These are phyloP conservation scores for Thermothelomyces thermophilus DNA, from an alignment of 2,329 filamentous ascomycete genomes.

Conservation along the genomic window DNA sequence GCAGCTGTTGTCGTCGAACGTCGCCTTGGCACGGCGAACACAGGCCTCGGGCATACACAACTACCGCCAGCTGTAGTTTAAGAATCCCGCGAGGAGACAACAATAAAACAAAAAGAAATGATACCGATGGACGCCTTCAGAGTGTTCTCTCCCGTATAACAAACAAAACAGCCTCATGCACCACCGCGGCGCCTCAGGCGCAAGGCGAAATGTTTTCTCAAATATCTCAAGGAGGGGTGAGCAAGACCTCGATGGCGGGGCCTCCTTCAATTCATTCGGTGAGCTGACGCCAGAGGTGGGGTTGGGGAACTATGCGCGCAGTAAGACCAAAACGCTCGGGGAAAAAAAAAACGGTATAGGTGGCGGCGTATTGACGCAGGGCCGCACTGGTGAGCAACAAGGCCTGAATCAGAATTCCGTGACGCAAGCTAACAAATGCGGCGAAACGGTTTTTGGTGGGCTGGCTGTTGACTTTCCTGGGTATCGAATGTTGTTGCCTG, in stretches of 20 bases:
- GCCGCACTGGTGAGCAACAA: neutral
- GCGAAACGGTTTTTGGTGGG: neutral
- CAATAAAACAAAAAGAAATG: neutral
- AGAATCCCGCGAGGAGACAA: neutral
- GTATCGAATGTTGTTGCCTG: slow-evolving; percentile 17
- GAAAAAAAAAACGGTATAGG: too few species aligned
- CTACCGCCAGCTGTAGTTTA: neutral
- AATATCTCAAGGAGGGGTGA: neutral
- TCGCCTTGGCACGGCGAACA: neutral
- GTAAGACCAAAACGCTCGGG: too few species aligned
- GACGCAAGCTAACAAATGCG: slow-evolving; percentile 3
- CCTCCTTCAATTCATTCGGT: too few species aligned
- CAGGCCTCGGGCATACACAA: neutral
- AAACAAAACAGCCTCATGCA: neutral
- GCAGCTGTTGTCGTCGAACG: neutral
- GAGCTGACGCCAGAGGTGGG: too few species aligned
- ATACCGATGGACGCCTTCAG: neutral
- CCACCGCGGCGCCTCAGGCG: neutral
- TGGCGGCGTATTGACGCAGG: neutral
- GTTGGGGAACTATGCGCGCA: neutral
- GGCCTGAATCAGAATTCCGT: neutral
- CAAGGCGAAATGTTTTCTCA: too few species aligned
- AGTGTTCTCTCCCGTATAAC: neutral
- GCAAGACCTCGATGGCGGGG: neutral
- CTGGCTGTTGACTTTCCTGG: slow-evolving; percentile 2